Conservation (phyloP, 495 filamentous ascomycete genomes). For the Jackrogersella multiformis region DNA sequence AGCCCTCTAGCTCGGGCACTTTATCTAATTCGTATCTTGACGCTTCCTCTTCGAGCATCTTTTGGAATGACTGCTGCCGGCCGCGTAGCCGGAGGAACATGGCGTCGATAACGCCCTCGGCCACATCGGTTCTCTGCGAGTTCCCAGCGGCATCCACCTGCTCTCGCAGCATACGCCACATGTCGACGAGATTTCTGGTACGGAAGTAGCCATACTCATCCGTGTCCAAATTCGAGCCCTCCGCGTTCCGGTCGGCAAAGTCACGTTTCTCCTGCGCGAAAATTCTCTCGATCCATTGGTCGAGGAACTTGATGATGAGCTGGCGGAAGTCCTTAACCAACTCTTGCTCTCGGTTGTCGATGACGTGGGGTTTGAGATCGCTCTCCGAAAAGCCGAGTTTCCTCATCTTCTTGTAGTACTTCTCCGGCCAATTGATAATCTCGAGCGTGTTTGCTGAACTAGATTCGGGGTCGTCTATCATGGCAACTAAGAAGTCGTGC, state of each 20-base stretch:
- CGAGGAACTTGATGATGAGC: conserved; percentile 92
- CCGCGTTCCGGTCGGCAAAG: conserved; percentile 78
- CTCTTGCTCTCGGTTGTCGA: conserved; percentile 88
- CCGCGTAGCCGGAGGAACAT: conserved; percentile 86
- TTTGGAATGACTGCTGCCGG: conserved; percentile 85
- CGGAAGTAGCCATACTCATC: conserved; percentile 89
- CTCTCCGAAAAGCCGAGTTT: conserved; percentile 81
- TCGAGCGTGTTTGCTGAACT: conserved; percentile 81
- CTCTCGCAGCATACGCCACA: conserved; percentile 98
- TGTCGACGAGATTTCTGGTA: conserved; percentile 86
- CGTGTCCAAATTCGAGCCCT: conserved; percentile 77
- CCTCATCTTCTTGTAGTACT: conserved; percentile 95
- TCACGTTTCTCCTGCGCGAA: conserved; percentile 78
- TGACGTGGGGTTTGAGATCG: conserved; percentile 80
- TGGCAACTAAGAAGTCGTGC: conserved; percentile 86
- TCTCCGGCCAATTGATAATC: conserved; percentile 94
- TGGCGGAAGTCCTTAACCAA: conserved; percentile 92
- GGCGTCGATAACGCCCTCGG: conserved; percentile 91
- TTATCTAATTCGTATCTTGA: conserved; percentile 69
- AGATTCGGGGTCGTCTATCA: conserved; percentile 82
- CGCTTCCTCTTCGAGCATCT: conserved; percentile 87
- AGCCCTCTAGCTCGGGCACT: conserved; percentile 74
- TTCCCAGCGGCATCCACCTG: conserved; percentile 83
- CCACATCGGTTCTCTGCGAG: conserved; percentile 83
- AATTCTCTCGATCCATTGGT: conserved; percentile 97